Base-by-base conservation (phyloP, 2,329 filamentous ascomycete genomes). In the Ophiostoma sp. region DNA sequence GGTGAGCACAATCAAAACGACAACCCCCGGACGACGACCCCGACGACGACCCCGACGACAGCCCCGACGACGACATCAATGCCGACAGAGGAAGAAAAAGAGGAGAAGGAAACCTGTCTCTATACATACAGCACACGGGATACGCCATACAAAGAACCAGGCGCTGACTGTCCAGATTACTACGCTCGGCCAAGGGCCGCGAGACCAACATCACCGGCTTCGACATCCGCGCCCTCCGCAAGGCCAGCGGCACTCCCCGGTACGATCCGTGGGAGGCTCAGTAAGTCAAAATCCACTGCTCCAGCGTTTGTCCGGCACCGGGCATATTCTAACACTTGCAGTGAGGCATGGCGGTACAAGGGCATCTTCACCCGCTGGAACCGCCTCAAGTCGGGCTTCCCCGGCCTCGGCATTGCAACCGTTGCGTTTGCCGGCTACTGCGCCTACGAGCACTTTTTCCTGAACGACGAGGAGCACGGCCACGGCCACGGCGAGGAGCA, bases 281-380 rank as follows among this genome's bases (percentile, higher is more conserved):
- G 88, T 90, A 74, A 79, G 87, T 86, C 8, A 27, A n/a, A 23
- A 27, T 1, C 33, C 48, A 7, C 4, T 23, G 36, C 36, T 13
- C 15, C n/a, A n/a, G 23, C 10, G 6, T 33, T 64, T 36, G 4
- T 8, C 48, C 20, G n/a, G n/a, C 20, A 54, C 2, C 8, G 4
- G 7, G 20, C 2, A 64, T 20, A 44, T 10, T 20, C 44, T 20
- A n/a, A 35, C 54, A 31, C 10, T 3, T 20, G 8, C 44, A 99
- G 95, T 78, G 95, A 99, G 84, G 87, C 91, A 78, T 99, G 95
- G 95, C 87, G 95, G 81, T 97, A 97, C 84, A 89, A 86, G 48
- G 95, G 94, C 73, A 89, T 87, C 69, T 98, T 97, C 84, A 90
- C 89, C 74, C 88, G 94, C 76, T 91, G 85, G 83, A 96, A 97